A percentile compares a stretch with the other conserved stretches of the same genome.
Evolutionary conservation across 2,329 filamentous ascomycete genomes (phyloP).

Genomic region (Scleromitrula shiraiana): DNA sequence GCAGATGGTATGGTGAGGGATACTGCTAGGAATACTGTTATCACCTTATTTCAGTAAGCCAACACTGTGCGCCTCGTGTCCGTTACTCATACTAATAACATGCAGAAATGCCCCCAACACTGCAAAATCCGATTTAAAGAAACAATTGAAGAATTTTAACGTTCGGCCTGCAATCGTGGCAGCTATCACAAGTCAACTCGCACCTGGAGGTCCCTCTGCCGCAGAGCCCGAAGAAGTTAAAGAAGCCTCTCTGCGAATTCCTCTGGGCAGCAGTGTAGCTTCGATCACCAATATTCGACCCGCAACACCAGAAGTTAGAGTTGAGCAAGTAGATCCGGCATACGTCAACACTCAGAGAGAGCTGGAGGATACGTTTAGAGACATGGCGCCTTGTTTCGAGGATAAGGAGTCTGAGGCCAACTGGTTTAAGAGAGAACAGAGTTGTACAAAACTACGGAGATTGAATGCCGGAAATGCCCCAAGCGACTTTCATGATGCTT

Average conservation of each 20-base stretch:
- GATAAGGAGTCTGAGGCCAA: constrained; percentile 86
- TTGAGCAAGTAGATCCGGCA: constrained; percentile 67
- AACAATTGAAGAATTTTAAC: constrained; percentile 73
- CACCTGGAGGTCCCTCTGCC: constrained; percentile 37
- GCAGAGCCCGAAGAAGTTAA: constrained; percentile 26
- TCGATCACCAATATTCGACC: constrained; percentile 39
- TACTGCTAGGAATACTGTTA: constrained; percentile 70
- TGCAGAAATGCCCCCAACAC: constrained; percentile 65
- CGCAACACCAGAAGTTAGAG: constrained; percentile 55
- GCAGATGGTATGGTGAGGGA: constrained; percentile 83
- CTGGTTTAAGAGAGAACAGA: constrained; percentile 81
- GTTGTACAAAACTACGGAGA: constrained; percentile 64
- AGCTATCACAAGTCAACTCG: constrained; percentile 69
- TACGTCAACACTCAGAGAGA: constrained; percentile 80
- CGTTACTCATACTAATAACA: constrained; percentile 8
- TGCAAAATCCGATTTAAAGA: constrained; percentile 83
- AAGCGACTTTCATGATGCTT: constrained; percentile 64
- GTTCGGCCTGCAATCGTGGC: constrained; percentile 80
- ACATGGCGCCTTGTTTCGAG: constrained; percentile 77
- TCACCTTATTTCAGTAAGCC: constrained; percentile 73
- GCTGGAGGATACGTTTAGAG: constrained; percentile 77
- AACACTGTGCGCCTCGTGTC: background rate
- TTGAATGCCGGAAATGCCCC: constrained; percentile 79
- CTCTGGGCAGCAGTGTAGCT: constrained; percentile 45
- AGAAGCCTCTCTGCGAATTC: constrained; percentile 35